Evolutionary conservation across 108 stramenopile genomes (phyloP).

Genomic region (Epithemia pelagica): DNA sequence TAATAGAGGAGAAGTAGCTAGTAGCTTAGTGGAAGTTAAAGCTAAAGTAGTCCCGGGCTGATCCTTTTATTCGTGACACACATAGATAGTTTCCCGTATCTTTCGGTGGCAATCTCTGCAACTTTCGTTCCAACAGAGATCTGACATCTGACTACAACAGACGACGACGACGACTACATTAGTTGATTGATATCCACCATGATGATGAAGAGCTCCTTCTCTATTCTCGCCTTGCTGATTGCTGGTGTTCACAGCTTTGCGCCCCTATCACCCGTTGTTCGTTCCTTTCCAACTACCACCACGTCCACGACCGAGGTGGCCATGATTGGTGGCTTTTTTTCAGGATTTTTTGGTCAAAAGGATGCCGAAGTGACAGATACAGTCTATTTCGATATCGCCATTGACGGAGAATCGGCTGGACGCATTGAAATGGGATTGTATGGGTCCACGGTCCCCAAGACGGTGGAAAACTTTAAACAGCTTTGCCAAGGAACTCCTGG

Average conservation of each 20-base stretch:
- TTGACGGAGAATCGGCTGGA: slow-evolving; percentile 63
- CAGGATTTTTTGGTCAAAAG: slow-evolving; percentile 40
- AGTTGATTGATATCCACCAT: too few relatives aligned
- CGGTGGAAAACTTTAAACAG: slow-evolving; percentile 79
- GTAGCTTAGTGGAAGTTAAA: too few relatives aligned
- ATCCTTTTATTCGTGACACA: too few relatives aligned
- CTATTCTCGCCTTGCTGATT: not conserved
- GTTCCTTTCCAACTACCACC: not conserved
- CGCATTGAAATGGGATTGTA: slow-evolving; percentile 89
- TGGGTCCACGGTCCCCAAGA: slow-evolving; percentile 83
- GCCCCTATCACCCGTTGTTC: not conserved
- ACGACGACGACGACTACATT: too few relatives aligned
- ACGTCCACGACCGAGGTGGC: not conserved
- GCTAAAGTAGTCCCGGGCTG: too few relatives aligned
- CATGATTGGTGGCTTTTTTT: slow-evolving; percentile 26
- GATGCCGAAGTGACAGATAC: slow-evolving; percentile 81
- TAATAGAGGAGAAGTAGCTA: too few relatives aligned
- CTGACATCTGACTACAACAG: too few relatives aligned
- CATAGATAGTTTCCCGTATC: too few relatives aligned
- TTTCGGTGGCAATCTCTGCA: too few relatives aligned
- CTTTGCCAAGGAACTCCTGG: slow-evolving; percentile 82
- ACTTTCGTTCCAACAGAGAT: too few relatives aligned
- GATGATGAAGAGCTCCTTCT: too few relatives aligned
- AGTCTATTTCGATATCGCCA: slow-evolving; percentile 86
- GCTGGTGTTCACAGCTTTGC: not conserved